These are phyloP conservation scores for Theobroma grandiflorum DNA, from an alignment of 441 rosid species.

Conservation along the genomic window DNA sequence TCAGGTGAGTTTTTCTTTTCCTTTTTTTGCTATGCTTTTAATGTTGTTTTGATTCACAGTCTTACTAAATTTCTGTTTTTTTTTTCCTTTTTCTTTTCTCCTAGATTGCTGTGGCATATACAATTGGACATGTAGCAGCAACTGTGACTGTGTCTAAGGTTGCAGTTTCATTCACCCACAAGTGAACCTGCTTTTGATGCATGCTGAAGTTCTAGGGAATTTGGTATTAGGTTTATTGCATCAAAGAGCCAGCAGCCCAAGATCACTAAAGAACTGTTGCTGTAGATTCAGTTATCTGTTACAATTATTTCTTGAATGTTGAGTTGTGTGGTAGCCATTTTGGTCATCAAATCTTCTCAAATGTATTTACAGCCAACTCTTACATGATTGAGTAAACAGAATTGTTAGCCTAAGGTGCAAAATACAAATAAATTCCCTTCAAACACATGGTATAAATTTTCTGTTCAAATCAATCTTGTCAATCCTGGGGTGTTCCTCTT, in stretches of 20 bases:
- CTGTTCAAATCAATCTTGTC: no score
- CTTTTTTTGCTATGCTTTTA: constrained; percentile 21
- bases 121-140: constrained; percentile 81
- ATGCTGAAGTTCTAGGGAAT: neutral
- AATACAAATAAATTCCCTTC: no score
- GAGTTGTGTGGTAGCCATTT: neutral
- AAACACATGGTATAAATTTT: no score
- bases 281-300: neutral
- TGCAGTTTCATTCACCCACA: constrained; percentile 63
- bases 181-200: constrained; percentile 54
- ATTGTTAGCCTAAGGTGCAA: no score
- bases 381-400: no score
- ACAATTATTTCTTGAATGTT: neutral
- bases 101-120: constrained; percentile 75
- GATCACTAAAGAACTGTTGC: neutral
- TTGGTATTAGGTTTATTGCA: neutral
- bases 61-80: neutral
- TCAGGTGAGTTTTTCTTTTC: constrained; percentile 70
- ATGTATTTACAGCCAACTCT: no score
- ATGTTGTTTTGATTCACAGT: constrained; percentile 23
- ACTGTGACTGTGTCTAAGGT: constrained; percentile 85
- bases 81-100: neutral
- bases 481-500: no score
- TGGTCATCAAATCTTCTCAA: no score
- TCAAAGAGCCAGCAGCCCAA: neutral